These are phyloP conservation scores for Penicillium soppii DNA, from an alignment of 495 filamentous ascomycete genomes.

Conservation along the genomic window DNA sequence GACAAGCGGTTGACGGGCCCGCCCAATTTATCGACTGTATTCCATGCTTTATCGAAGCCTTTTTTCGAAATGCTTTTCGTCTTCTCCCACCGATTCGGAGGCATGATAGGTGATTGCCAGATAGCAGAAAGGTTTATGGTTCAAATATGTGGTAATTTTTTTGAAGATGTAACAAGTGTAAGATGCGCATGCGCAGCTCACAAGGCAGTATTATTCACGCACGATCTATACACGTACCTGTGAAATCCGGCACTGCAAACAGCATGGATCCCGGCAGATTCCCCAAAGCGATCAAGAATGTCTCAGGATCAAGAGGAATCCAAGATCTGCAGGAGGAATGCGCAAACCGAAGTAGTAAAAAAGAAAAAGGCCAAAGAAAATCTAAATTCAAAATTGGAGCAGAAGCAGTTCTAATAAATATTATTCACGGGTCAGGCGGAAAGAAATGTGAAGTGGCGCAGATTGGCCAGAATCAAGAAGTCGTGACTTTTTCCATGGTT, in stretches of 20 bases:
- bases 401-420: background rate
- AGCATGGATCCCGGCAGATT: conserved; percentile 13
- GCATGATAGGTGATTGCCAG: conserved; percentile 22
- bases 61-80: conserved; percentile 49
- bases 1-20: conserved; percentile 72
- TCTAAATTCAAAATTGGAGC: background rate
- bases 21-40: conserved; percentile 53
- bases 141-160: background rate
- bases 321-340: conserved; percentile 26
- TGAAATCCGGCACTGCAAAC: conserved; percentile 22
- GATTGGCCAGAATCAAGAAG: background rate
- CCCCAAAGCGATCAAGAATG: conserved; percentile 20
- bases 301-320: conserved; percentile 10
- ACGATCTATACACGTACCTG: conserved; percentile 17
- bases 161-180: background rate
- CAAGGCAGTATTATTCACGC: no score
- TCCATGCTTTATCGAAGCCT: conserved; percentile 56
- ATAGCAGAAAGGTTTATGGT: background rate
- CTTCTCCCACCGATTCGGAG: conserved; percentile 36
- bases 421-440: background rate
- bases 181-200: background rate
- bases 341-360: background rate
- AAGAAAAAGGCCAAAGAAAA: background rate
- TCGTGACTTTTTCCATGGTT: background rate
- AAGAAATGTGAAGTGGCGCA: background rate